Evolutionary conservation across 495 filamentous ascomycete species (phyloP).

Genomic region (Pyronema domesticum): DNA sequence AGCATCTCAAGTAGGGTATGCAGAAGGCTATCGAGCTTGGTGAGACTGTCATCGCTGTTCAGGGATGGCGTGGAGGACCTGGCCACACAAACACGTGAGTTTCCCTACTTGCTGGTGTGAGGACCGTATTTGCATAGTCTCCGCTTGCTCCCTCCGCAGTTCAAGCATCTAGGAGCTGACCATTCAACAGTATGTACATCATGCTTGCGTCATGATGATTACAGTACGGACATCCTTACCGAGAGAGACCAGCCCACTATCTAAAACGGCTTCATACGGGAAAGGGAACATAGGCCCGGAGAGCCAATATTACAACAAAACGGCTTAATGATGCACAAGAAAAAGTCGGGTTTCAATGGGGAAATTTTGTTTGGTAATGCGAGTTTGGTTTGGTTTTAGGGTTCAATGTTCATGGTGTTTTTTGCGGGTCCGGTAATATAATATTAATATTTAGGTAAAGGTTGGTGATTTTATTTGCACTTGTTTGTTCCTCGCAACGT

Average conservation of each 20-base stretch:
- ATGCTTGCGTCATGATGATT: background rate
- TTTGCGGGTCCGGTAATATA: no score
- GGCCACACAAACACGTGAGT: constrained; percentile 84
- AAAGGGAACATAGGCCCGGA: no score
- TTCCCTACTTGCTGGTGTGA: background rate
- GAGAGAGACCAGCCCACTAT: background rate
- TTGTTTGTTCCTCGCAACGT: no score
- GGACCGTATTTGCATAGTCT: background rate
- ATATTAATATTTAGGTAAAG: no score
- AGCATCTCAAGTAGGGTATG: constrained; percentile 90
- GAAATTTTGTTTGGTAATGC: no score
- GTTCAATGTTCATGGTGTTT: no score
- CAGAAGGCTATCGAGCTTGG: constrained; percentile 64
- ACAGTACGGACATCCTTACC: background rate
- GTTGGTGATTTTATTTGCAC: no score
- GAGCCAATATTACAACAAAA: no score
- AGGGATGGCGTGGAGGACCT: constrained; percentile 94
- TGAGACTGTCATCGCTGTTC: constrained; percentile 81
- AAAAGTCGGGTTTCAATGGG: no score
- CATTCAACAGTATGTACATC: background rate
- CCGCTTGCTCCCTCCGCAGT: background rate
- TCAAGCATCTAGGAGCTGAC: background rate
- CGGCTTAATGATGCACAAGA: no score
- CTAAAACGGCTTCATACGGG: no score
- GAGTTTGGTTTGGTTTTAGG: no score